A percentile compares a stretch with the other conserved stretches of the same genome.
Conservation (phyloP, 805 yeast species). For the Ogataea pilisensis region DNA sequence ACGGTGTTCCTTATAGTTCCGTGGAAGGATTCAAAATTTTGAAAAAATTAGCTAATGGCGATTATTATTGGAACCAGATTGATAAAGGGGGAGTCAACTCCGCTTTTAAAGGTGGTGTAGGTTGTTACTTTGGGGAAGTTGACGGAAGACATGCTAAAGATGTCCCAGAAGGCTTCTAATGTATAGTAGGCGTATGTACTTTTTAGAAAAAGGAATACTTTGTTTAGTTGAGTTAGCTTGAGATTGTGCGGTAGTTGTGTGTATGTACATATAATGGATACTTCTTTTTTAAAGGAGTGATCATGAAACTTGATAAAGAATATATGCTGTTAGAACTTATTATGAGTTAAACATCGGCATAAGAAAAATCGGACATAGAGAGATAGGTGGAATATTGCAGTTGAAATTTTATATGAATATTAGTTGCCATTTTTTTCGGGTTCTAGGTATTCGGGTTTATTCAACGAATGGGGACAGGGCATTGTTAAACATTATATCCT, state of each 20-base stretch:
- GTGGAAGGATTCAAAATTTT: constrained; percentile 72
- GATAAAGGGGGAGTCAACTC: constrained; percentile 42
- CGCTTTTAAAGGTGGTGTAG: constrained; percentile 31
- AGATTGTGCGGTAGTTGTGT: constrained; percentile 70
- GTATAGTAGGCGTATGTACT: background rate
- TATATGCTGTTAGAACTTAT: no score
- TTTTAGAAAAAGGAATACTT: constrained; percentile 65
- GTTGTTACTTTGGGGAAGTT: constrained; percentile 39
- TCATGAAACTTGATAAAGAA: no score
- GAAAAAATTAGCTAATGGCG: constrained; percentile 53
- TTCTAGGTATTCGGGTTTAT: no score
- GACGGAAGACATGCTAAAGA: constrained; percentile 66
- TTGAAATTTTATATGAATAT: no score
- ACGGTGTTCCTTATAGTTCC: constrained; percentile 81
- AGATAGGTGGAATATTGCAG: no score
- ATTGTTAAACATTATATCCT: no score
- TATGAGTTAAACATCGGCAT: no score
- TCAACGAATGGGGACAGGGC: no score
- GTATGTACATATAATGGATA: constrained; percentile 7
- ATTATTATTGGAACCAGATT: constrained; percentile 48
- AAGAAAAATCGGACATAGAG: no score
- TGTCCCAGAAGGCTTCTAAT: constrained; percentile 78
- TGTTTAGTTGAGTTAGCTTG: no score
- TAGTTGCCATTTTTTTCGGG: no score
- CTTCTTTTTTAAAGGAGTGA: no score